Conservation (phyloP, 805 yeast genomes). For the Martiniozyma abietophila region DNA sequence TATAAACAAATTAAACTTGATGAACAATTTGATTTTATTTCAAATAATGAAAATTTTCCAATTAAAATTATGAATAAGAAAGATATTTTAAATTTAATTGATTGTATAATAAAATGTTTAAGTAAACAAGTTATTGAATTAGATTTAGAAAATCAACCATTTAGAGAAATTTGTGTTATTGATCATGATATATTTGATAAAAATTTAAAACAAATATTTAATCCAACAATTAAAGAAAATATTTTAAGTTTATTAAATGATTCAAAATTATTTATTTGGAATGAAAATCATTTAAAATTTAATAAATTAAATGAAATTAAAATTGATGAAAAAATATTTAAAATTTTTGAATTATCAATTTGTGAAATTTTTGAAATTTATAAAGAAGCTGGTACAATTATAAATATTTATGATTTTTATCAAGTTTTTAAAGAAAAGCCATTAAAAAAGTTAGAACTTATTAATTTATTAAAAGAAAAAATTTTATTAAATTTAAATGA, state of each 20-base stretch:
- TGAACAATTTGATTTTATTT: slow-evolving; percentile 19
- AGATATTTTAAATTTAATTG: slow-evolving; percentile 10
- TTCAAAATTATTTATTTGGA: too few species aligned
- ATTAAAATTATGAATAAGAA: slow-evolving; percentile 4
- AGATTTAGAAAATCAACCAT: slow-evolving; percentile 21
- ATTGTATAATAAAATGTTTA: slow-evolving; percentile 13
- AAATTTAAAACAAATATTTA: slow-evolving; percentile 26
- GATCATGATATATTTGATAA: slow-evolving; percentile 23
- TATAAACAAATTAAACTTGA: slow-evolving; percentile 17
- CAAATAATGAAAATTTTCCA: slow-evolving; percentile 7
- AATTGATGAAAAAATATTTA: slow-evolving; percentile 24
- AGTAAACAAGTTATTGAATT: slow-evolving; percentile 17
- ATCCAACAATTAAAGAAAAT: slow-evolving; percentile 35
- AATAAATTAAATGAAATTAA: too few species aligned
- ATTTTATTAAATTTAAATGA: slow-evolving; percentile 1
- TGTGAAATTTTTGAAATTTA: slow-evolving; percentile 55
- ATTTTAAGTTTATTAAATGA: slow-evolving; percentile 33
- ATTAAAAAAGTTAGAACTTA: slow-evolving; percentile 13
- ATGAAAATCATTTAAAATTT: slow-evolving; percentile 21
- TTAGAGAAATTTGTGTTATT: slow-evolving; percentile 36
- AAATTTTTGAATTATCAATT: slow-evolving; percentile 38
- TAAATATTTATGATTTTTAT: slow-evolving; percentile 29
- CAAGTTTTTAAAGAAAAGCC: slow-evolving; percentile 28
- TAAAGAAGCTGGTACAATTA: slow-evolving; percentile 66
- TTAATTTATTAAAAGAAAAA: slow-evolving; percentile 11